Evolutionary conservation across 2,329 filamentous ascomycete genomes (phyloP), one percentile per base, ranked within the genome.

Genomic region (Cordyceps tenuipes): DNA sequence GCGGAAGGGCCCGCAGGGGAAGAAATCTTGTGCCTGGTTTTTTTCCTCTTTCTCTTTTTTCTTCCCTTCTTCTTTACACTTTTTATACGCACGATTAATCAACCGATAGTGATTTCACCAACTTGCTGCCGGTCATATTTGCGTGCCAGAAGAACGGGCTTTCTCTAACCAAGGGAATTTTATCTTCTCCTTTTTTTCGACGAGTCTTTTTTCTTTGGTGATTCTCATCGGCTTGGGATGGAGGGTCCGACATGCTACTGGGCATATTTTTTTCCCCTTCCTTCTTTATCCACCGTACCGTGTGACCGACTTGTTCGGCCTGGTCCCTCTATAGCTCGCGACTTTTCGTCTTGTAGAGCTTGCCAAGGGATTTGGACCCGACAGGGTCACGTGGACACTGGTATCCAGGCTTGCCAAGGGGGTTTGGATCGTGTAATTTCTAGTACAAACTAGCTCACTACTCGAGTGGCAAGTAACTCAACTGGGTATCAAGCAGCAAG

Each of bases 81-180:
- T 75, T 76, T 68, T 48, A 65, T 64, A 19, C 60, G 81, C 81
- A 83, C 79, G 75, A 82, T 77, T 78, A 83, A 84, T 84, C 81
- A 84, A 84, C 79, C 80, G 78, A 74, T 74, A 68, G 73, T 69
- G 71, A 80, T 5, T 67, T 75, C 72, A 61, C 70, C 73, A 71
- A 82, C 77, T 81, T 74, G 69, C 72, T 75, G 68, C 76, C 76
- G 80, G 81, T 84, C 81, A 84, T 80, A 83, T 82, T 81, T 80
- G 72, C 73, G 78, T 82, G 81, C 80, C 68, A 83, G 79, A 84
- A 62, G 62, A 76, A 64, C 68, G 71, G 68, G 61, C 63, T 62
- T 63, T 65, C 63, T 65, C 63, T 62, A 61, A 67, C 66, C 63
- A 46, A 36, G 15, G 29, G 29, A 21, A 5, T 44, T 44, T 23